phyloP scores from a whole-genome alignment of 768 basidiomycete genomes.

The Lyophyllum atratum region DNA sequence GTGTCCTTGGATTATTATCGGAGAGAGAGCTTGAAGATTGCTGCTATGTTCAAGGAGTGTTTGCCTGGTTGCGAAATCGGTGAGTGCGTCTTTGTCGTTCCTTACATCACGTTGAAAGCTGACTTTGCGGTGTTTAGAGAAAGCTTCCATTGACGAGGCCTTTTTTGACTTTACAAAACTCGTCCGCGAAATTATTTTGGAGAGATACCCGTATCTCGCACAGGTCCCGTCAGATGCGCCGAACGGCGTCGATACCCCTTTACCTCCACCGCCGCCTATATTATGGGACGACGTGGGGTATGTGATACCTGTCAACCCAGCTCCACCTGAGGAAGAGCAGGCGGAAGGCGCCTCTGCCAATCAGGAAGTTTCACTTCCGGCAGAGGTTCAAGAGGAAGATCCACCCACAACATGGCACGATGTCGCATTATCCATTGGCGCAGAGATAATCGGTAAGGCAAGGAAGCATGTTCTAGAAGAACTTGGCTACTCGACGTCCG shows the following conservation, averaged over 20 bases:
- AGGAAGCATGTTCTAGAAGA: slow-evolving; percentile 64
- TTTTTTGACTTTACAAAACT: slow-evolving; percentile 90
- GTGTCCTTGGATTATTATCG: slow-evolving; percentile 94
- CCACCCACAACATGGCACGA: slow-evolving; percentile 80
- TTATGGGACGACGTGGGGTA: slow-evolving; percentile 63
- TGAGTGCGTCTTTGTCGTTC: slow-evolving; percentile 25
- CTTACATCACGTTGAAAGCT: not conserved
- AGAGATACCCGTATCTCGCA: slow-evolving; percentile 76
- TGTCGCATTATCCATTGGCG: slow-evolving; percentile 85
- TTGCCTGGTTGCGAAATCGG: slow-evolving; percentile 83
- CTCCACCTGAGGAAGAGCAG: slow-evolving; percentile 22
- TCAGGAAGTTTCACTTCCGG: not conserved
- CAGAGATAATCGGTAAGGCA: slow-evolving; percentile 80
- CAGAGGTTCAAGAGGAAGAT: slow-evolving; percentile 28
- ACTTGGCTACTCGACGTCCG: slow-evolving; percentile 93
- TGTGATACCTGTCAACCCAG: slow-evolving; percentile 57
- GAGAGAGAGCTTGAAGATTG: slow-evolving; percentile 86
- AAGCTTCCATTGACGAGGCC: slow-evolving; percentile 96
- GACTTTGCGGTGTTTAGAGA: slow-evolving; percentile 54
- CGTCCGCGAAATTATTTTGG: slow-evolving; percentile 73
- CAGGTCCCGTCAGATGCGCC: slow-evolving; percentile 69
- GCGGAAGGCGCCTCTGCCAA: slow-evolving; percentile 6
- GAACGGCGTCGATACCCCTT: slow-evolving; percentile 69
- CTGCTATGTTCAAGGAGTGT: slow-evolving; percentile 77
- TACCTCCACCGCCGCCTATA: slow-evolving; percentile 72